Evolutionary conservation across 768 basidiomycete genomes (phyloP).

Genomic region (Lyophyllum decastes): DNA sequence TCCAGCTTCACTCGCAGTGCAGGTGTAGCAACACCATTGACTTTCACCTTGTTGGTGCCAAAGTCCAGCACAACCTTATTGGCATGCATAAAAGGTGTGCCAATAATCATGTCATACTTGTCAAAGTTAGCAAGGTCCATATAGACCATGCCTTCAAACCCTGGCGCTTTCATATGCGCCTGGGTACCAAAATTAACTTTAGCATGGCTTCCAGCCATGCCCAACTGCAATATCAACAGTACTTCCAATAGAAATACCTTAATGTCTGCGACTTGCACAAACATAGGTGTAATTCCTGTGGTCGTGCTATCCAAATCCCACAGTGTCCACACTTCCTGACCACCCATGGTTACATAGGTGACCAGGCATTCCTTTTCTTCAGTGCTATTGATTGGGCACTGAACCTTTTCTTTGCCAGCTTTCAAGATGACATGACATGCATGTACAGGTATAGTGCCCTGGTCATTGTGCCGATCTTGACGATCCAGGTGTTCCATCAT

Average conservation of each 20-base stretch:
- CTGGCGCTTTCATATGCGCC: conserved; percentile 9
- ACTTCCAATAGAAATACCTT: conserved; percentile 16
- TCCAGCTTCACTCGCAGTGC: neutral
- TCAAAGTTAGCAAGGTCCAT: conserved; percentile 37
- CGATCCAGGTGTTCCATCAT: neutral
- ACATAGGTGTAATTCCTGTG: conserved; percentile 14
- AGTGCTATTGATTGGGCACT: neutral
- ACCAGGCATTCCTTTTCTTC: neutral
- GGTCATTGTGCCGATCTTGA: neutral
- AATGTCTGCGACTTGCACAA: conserved; percentile 16
- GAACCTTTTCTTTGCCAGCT: neutral
- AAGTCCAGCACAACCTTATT: conserved; percentile 28
- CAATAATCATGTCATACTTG: conserved; percentile 35
- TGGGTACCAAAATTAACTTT: conserved; percentile 28
- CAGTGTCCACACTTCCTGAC: conserved; percentile 3
- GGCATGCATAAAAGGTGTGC: conserved; percentile 31
- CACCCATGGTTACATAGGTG: neutral
- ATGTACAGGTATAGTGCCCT: neutral
- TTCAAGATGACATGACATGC: neutral
- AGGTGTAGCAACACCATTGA: conserved; percentile 5
- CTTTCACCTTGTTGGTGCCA: conserved; percentile 7
- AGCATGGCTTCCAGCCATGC: conserved; percentile 27
- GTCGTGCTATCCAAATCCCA: conserved; percentile 25
- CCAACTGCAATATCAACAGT: neutral
- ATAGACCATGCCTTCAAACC: conserved; percentile 13